Conservation (phyloP, 2,329 filamentous ascomycete species). For the Colletotrichum abscissum region DNA sequence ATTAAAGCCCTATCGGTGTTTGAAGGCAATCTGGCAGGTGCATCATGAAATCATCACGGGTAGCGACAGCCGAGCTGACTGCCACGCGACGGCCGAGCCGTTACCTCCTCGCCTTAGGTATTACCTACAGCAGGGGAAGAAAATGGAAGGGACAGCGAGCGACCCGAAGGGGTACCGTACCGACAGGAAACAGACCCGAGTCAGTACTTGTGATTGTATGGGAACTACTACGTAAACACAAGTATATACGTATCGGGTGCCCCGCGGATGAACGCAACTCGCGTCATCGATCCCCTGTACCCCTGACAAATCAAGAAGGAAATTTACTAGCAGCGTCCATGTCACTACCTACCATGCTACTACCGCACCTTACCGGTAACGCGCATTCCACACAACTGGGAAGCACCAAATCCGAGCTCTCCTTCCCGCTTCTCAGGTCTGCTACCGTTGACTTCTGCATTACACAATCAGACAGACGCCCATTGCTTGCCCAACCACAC, state of each 20-base stretch:
- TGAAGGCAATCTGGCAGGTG: constrained; percentile 1
- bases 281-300: constrained; percentile 28
- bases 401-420: not conserved
- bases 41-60: not conserved
- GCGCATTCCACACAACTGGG: not conserved
- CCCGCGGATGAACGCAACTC: not conserved
- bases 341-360: not conserved
- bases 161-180: not conserved
- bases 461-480: constrained; percentile 6
- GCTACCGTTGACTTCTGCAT: not conserved
- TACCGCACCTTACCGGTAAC: no score
- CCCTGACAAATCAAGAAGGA: constrained; percentile 25
- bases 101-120: not conserved
- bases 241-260: not conserved
- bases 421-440: not conserved
- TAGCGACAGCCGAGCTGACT: constrained; percentile 11
- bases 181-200: not conserved
- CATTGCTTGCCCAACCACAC: constrained; percentile 20
- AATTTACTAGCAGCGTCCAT: constrained; percentile 20
- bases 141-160: not conserved
- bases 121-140: not conserved
- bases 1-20: not conserved
- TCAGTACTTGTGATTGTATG: not conserved
- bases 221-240: accelerated
- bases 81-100: constrained; percentile 10